Base-by-base conservation (phyloP, 257 asterid genomes). In the Eucommia ulmoides region DNA sequence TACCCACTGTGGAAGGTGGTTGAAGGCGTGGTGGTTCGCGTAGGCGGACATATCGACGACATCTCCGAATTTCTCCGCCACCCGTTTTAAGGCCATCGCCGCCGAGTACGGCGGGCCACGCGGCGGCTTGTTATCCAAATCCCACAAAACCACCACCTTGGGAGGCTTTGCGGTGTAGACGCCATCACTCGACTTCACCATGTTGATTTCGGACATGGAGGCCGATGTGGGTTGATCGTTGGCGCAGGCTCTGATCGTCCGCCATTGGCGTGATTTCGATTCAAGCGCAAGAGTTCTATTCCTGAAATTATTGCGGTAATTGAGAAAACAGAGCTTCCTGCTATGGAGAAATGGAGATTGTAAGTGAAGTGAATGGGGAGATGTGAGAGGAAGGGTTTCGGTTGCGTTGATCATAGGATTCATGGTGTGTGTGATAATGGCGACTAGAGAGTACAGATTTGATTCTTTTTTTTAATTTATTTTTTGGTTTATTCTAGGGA, bases 41-140 rank as follows among this genome's bases (percentile, higher is more conserved):
- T 81, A 88, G 1, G 97, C 95, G 0, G 97, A 74, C 17, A 88
- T 72, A 19, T 88, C 94, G 14, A 82, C 74, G 16, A 88, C 75
- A 19, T 79, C 84, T 2, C 95, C 97, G 60, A 84, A 88, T 25
- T 53, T 71, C 76, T 75, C 75, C 5, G 94, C 95, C 45, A 88
- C 51, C 21, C 56, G 59, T 65, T 79, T 81, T 2, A 84, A 71
- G 1, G 92, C 81, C 49, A 70, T 15, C 8, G 97, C 95, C 16
- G 95, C 95, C 68, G 74, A 74, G 75, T 42, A 42, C 3, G 48
- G 48, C 7, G 48, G 48, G 2, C 93, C 93, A 0, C 93, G 82
- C 42, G 97, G 95, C 56, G 97, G 95, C 69, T 88, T 88, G 82
- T 88, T 88, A 74, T 88, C 97, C 19, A 84, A 51, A 58, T 88